Base-by-base conservation (phyloP, 371 early-diverging fungal genomes). In the Zychaea mexicana region DNA sequence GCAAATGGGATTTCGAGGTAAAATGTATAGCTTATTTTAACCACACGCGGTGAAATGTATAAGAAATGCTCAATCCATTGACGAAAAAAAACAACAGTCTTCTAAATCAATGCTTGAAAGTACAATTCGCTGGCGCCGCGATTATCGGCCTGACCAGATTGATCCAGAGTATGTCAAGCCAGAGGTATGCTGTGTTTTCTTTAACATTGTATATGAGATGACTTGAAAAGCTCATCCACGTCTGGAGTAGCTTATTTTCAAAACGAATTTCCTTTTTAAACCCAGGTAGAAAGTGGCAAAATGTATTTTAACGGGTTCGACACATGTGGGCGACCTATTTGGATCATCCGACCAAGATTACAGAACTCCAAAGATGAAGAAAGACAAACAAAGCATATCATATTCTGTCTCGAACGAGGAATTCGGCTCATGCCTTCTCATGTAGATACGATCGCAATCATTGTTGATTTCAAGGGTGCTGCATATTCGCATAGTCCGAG, bases 351-450 rank as follows among this genome's bases (percentile, higher is more conserved):
- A 62, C 87, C 90, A 17, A 74, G 88, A 42, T 68, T 81, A 17
- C 88, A 97, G 69, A 94, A 93, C 74, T 94, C 95, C 1, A 88
- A 88, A 39, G 90, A 90, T 31, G 86, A 84, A 3, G 85, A 90
- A 21, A 71, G 81, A 3, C 94, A 96, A 76, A 73, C 96, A 28
- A 82, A 88, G 27, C 87, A 85, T 61, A 85, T 92, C 8, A 92
- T 95, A 3, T 96, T 81, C 67, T 87, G 86, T 36, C 81, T 95
- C 52, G 96, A 96, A 67, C 74, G 82, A 12, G 91, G 90, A 1
- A 86, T 93, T 53, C 80, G 86, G n/a, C 69, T 92, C 24, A 92
- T 95, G 93, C 92, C 95, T 2, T 67, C 69, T 19, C 81, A 82
- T 2, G 90, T 90, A 27, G 89, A 91, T 58, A 87, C 84, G 55